Evolutionary conservation across 225 moss, liverwort and hornwort genomes (phyloP).

Genomic region (Pleurozium schreberi): DNA sequence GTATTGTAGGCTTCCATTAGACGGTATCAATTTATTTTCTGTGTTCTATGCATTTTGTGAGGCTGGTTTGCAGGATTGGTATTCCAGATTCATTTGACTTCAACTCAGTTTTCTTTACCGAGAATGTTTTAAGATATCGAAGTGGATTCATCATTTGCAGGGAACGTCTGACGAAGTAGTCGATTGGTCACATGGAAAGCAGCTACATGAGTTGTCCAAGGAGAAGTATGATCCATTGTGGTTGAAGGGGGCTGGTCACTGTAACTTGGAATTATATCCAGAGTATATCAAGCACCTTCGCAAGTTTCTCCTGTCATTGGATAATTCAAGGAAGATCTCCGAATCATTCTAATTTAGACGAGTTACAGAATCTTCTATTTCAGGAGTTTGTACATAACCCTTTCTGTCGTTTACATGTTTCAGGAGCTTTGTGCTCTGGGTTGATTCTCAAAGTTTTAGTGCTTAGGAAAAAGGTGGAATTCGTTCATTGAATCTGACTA

Average conservation of each 20-base stretch:
- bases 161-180: conserved; percentile 97
- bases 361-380: conserved; percentile 16
- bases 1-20: background rate
- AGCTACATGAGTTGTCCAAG: conserved; percentile 74
- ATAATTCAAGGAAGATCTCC: conserved; percentile 20
- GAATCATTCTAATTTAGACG: conserved; percentile 7
- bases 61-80: background rate
- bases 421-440: conserved; percentile 5
- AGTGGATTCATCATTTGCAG: conserved; percentile 13
- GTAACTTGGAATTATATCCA: conserved; percentile 97
- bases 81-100: background rate
- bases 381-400: conserved; percentile 47
- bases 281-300: conserved; percentile 96
- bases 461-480: conserved; percentile 12
- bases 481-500: conserved; percentile 19
- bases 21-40: background rate
- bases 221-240: conserved; percentile 90
- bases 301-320: conserved; percentile 67
- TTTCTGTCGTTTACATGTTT: conserved; percentile 28
- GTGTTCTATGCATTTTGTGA: background rate
- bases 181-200: conserved; percentile 92
- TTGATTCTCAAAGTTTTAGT: conserved; percentile 13
- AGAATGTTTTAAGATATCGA: background rate
- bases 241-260: conserved; percentile 98
- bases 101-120: background rate